Conservation (phyloP, 2,329 filamentous ascomycete genomes). For the Xylaria digitata region DNA sequence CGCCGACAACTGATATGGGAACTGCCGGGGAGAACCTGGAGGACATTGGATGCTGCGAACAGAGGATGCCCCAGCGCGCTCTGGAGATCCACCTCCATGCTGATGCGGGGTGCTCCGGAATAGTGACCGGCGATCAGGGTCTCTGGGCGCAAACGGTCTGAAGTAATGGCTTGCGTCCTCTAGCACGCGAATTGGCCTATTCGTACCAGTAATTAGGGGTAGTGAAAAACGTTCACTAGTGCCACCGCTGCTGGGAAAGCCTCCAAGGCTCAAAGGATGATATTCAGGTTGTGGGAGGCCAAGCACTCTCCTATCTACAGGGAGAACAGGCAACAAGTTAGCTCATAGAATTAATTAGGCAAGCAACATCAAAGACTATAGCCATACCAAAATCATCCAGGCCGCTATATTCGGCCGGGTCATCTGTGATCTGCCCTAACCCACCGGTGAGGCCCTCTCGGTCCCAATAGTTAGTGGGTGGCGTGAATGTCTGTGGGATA, state of each 20-base stretch:
- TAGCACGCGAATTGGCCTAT: conserved; percentile 42
- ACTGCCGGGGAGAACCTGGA: not conserved
- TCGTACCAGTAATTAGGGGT: conserved; percentile 31
- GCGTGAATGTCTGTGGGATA: conserved; percentile 25
- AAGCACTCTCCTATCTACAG: conserved; percentile 45
- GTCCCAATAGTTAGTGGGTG: conserved; percentile 4
- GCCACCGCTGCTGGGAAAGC: conserved; percentile 13
- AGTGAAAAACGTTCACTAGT: conserved; percentile 41
- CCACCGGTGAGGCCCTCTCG: conserved; percentile 20
- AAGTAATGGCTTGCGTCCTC: conserved; percentile 51
- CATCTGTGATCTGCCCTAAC: conserved; percentile 6
- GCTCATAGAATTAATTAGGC: not conserved
- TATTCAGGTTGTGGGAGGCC: conserved; percentile 36
- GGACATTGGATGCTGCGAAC: not conserved
- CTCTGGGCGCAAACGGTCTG: conserved; percentile 38
- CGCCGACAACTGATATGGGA: conserved; percentile 10
- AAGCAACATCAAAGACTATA: not conserved
- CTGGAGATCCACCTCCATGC: conserved; percentile 10
- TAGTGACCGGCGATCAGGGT: conserved; percentile 37
- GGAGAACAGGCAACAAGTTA: conserved; percentile 11
- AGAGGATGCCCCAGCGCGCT: conserved; percentile 1
- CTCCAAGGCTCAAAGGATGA: conserved; percentile 11
- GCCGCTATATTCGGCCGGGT: conserved; percentile 26
- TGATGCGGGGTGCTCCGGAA: conserved; percentile 36
- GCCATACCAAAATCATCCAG: conserved; percentile 49